Evolutionary conservation across 495 filamentous ascomycete species (phyloP).

Genomic region (Hypoxylon crocopeplum): DNA sequence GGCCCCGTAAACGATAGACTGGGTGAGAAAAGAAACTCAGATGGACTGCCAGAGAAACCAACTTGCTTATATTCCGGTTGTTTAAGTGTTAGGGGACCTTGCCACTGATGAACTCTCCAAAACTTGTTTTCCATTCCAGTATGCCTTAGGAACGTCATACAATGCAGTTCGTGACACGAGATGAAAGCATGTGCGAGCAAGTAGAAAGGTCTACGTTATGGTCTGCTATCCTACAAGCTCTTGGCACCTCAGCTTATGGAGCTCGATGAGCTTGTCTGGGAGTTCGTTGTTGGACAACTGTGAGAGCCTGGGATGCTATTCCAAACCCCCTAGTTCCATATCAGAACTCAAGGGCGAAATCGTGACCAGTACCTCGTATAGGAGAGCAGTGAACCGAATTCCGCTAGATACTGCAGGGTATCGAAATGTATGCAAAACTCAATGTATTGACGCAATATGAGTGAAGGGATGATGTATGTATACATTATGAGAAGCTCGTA

Average conservation of each 20-base stretch:
- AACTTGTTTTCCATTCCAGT: conserved; percentile 13
- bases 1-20: conserved; percentile 32
- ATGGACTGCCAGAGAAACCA: conserved; percentile 2
- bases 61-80: conserved; percentile 26
- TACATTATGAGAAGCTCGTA: conserved; percentile 23
- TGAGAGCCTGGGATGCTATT: conserved; percentile 1
- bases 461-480: conserved; percentile 32
- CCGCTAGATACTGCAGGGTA: background rate
- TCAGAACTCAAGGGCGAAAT: background rate
- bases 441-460: conserved; percentile 18
- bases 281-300: background rate
- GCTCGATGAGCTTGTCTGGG: background rate
- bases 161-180: conserved; percentile 1
- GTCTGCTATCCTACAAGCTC: background rate
- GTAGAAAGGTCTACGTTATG: background rate
- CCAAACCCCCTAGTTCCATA: background rate
- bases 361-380: background rate
- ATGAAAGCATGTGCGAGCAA: conserved; percentile 2
- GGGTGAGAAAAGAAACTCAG: conserved; percentile 8
- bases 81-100: conserved; percentile 4
- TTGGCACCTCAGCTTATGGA: background rate
- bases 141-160: conserved; percentile 20
- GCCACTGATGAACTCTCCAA: conserved; percentile 8
- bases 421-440: background rate
- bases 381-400: background rate